A percentile compares a stretch with the other conserved stretches of the same genome.
These are phyloP conservation scores for Neurospora sublineolata DNA, from an alignment of 495 filamentous ascomycete genomes.

Conservation along the genomic window DNA sequence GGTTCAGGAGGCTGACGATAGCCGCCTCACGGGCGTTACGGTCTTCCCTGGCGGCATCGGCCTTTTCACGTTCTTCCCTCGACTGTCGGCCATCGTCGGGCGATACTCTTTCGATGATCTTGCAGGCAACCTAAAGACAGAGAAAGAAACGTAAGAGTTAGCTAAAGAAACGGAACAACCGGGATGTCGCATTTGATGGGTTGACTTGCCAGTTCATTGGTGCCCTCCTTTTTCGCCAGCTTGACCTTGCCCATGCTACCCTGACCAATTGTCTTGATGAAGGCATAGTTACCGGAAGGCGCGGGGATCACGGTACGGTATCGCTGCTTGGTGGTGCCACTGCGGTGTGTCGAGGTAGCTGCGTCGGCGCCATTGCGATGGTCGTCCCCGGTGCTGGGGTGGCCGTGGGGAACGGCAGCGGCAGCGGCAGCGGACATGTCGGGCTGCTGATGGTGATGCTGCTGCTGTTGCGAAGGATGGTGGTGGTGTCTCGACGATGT, in stretches of 20 bases:
- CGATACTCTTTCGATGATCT: conserved; percentile 87
- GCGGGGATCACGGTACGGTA: conserved; percentile 77
- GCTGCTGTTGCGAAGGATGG: conserved; percentile 5
- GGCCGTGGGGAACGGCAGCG: conserved; percentile 16
- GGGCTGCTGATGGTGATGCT: conserved; percentile 15
- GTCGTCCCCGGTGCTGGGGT: conserved; percentile 34
- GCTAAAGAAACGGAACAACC: not conserved
- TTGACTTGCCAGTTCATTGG: conserved; percentile 64
- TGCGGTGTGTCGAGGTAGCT: conserved; percentile 21
- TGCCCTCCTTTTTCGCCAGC: conserved; percentile 68
- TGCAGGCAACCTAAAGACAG: conserved; percentile 68
- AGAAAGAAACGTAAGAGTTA: conserved; percentile 6
- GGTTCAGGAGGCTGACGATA: conserved; percentile 88
- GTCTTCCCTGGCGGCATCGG: conserved; percentile 93
- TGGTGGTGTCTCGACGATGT: not conserved
- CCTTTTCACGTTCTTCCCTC: conserved; percentile 68
- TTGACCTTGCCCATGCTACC: conserved; percentile 98
- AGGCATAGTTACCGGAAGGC: conserved; percentile 73
- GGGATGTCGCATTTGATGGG: conserved; percentile 22
- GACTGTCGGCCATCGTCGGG: conserved; percentile 66
- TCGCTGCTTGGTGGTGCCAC: conserved; percentile 34
- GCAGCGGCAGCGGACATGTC: conserved; percentile 44
- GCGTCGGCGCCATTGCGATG: conserved; percentile 31
- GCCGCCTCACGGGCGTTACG: conserved; percentile 92
- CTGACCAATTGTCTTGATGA: conserved; percentile 95